These are phyloP conservation scores for Quercus parvula DNA, from an alignment of 306 rosid genomes.

Conservation along the genomic window DNA sequence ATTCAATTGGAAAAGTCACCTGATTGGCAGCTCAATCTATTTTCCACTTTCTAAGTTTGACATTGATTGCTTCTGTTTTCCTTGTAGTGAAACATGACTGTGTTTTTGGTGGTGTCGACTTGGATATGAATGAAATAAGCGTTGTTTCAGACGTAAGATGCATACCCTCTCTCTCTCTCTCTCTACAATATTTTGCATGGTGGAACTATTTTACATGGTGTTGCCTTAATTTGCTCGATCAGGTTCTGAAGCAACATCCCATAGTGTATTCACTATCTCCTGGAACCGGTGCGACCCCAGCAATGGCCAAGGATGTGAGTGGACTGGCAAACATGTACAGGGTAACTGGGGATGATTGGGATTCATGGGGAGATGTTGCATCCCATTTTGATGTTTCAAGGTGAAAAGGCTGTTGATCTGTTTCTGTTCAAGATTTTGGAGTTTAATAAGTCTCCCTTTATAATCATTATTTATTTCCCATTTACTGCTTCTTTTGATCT, in stretches of 20 bases:
- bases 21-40: not conserved
- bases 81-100: slow-evolving; percentile 91
- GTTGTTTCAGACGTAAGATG: slow-evolving; percentile 68
- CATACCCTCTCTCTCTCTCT: not conserved
- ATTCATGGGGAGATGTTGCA: slow-evolving; percentile 62
- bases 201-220: slow-evolving; percentile 9
- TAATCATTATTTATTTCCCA: slow-evolving; percentile 7
- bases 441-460: not conserved
- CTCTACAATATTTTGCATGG: not conserved
- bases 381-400: slow-evolving; percentile 77
- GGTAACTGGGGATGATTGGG: slow-evolving; percentile 97
- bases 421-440: slow-evolving; percentile 16
- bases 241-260: slow-evolving; percentile 71
- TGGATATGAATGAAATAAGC: slow-evolving; percentile 73
- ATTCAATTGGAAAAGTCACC: slow-evolving; percentile 6
- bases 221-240: not conserved
- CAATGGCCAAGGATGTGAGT: slow-evolving; percentile 67
- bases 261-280: slow-evolving; percentile 85
- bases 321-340: slow-evolving; percentile 86
- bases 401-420: slow-evolving; percentile 27
- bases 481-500: slow-evolving; percentile 2
- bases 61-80: slow-evolving; percentile 20
- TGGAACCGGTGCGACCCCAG: slow-evolving; percentile 75
- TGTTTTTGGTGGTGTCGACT: slow-evolving; percentile 79
- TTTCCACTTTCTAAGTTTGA: slow-evolving; percentile 11